phyloP scores from a whole-genome alignment of 2,329 filamentous ascomycete genomes.

The Arachnomyces sp. region DNA sequence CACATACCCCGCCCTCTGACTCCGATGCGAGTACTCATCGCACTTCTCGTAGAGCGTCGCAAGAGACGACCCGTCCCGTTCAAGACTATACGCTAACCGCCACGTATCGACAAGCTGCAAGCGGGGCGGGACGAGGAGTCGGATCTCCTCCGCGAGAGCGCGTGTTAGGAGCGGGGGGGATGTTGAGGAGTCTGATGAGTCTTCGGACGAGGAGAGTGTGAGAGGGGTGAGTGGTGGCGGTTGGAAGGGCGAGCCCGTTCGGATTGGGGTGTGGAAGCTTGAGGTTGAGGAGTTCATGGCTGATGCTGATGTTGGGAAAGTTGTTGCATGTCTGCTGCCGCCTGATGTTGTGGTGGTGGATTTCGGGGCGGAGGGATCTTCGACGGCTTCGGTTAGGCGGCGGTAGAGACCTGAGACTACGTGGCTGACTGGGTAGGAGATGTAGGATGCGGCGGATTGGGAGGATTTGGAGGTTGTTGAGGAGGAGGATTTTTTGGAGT shows the following conservation, averaged over 20 bases:
- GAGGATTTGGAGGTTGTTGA: constrained; percentile 11
- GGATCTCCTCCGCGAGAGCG: constrained; percentile 82
- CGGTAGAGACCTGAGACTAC: constrained; percentile 58
- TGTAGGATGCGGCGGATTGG: constrained; percentile 37
- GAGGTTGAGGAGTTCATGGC: constrained; percentile 33
- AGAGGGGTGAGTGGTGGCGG: constrained; percentile 83
- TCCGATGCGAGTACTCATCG: constrained; percentile 55
- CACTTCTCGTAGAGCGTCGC: constrained; percentile 77
- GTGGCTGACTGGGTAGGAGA: constrained; percentile 44
- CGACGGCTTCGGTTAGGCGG: constrained; percentile 46
- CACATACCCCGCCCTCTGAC: constrained; percentile 73
- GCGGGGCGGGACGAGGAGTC: constrained; percentile 76
- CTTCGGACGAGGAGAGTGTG: constrained; percentile 53
- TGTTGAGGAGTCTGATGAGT: constrained; percentile 22
- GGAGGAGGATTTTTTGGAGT: neutral
- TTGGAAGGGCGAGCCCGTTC: constrained; percentile 69
- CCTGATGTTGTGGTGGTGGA: too few species aligned
- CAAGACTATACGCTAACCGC: constrained; percentile 78
- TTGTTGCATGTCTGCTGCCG: too few species aligned
- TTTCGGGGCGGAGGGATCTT: constrained; percentile 6
- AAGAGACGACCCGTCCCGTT: constrained; percentile 83
- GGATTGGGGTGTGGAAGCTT: constrained; percentile 31
- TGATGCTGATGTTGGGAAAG: constrained; percentile 35
- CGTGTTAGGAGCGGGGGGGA: constrained; percentile 58
- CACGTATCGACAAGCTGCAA: constrained; percentile 82